Percentiles rank a stretch among this genome's conserved stretches.
Evolutionary conservation across 257 asterid species (phyloP).

Genomic region (Salvia splendens): DNA sequence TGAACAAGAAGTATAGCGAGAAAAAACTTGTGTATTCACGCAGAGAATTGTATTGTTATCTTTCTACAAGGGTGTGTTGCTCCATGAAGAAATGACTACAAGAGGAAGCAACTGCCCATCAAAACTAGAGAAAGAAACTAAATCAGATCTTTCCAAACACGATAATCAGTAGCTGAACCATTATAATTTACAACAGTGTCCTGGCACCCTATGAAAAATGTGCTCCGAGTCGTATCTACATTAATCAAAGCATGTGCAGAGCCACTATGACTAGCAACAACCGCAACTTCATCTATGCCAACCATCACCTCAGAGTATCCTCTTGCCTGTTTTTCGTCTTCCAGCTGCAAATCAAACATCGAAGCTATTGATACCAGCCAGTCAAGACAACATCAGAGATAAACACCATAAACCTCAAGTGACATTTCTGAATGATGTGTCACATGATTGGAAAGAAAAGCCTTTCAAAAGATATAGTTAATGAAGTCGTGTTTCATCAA

Average conservation of each 20-base stretch:
- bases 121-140: background rate
- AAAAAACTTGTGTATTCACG: conserved; percentile 31
- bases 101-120: background rate
- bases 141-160: conserved; percentile 75
- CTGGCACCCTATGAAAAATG: conserved; percentile 87
- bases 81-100: conserved; percentile 19
- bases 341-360: conserved; percentile 57
- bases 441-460: background rate
- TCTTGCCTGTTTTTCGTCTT: conserved; percentile 45
- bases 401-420: background rate
- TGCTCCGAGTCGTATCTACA: conserved; percentile 49
- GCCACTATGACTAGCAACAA: conserved; percentile 73
- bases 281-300: conserved; percentile 77
- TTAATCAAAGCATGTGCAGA: conserved; percentile 86
- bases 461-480: background rate
- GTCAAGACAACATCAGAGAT: conserved; percentile 11
- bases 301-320: conserved; percentile 73
- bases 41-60: conserved; percentile 21
- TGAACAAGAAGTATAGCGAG: conserved; percentile 27
- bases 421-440: background rate
- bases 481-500: background rate
- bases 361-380: background rate
- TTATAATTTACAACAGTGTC: conserved; percentile 54
- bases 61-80: conserved; percentile 22
- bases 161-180: conserved; percentile 65